Base-by-base conservation (phyloP, 2,329 filamentous ascomycete genomes). In the Trichoderma sp. region DNA sequence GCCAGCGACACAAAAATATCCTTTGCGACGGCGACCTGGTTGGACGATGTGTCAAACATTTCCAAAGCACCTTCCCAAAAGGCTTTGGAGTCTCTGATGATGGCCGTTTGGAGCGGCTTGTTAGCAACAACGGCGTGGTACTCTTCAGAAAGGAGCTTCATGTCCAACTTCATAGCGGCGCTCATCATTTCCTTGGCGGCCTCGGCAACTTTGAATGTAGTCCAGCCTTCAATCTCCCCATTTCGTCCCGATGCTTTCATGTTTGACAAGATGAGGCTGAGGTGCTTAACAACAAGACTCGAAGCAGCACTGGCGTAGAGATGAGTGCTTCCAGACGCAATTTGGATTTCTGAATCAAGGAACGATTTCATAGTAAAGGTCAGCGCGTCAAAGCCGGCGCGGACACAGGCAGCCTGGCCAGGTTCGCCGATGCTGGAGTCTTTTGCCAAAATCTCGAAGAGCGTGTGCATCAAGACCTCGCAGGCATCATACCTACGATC, bases 401-500 rank as follows among this genome's bases (percentile, higher is more conserved):
- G 84, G 71, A 87, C 89, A 73, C 90, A 91, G 24, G 87, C 86
- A 2, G 86, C 83, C 73, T 87, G 84, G 6, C 89, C 88, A 61
- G 85, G 83, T 37, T 85, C 81, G 0, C 89, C 85, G 65, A 88
- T 87, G 14, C 76, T 79, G 1, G 82, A 77, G 40, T 87, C 85
- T 70, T 88, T 81, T 14, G 83, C 88, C 27, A 91, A 84, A 7
- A 86, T 87, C 68, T 88, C 86, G 53, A 97, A 87, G 11, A 97
- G 85, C 66, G 93, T 89, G 71, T 91, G 87, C 49, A 93, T 85
- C 53, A 97, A 83, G n/a, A 91, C 88, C 71, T 93, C 89, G 77
- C 93, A 94, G 8, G 92, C 91, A 73, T 94, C 91, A 21, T 91
- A 89, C 70, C 93, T 88, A 75, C 93, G 92, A 68, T 90, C 88